Evolutionary conservation across 2,329 filamentous ascomycete genomes (phyloP).

Genomic region (Epichloe gansuensis): DNA sequence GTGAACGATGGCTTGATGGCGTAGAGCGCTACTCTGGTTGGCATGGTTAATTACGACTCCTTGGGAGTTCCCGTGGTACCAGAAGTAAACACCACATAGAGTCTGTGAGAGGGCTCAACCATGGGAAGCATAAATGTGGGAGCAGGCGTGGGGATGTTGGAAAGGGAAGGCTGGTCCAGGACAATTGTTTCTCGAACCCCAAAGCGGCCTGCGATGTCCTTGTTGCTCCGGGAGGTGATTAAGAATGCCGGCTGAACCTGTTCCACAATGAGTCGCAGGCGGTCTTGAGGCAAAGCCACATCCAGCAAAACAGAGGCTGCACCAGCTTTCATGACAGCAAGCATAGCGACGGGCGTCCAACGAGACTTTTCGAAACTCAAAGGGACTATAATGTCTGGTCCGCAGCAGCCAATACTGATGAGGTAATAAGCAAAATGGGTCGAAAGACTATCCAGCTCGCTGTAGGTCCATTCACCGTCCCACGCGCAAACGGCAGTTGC

Average conservation of each 20-base stretch:
- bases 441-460: slow-evolving; percentile 15
- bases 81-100: slow-evolving; percentile 12
- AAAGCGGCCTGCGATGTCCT: no score
- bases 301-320: slow-evolving; percentile 6
- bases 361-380: slow-evolving; percentile 2
- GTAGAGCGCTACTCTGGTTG: neutral
- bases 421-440: slow-evolving; percentile 5
- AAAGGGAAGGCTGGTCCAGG: no score
- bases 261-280: slow-evolving; percentile 8
- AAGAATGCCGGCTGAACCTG: slow-evolving; percentile 5
- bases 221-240: no score
- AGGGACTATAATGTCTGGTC: neutral
- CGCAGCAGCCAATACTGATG: neutral
- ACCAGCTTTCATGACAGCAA: neutral
- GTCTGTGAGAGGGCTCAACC: neutral
- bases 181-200: no score
- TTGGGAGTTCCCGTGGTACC: slow-evolving; percentile 14
- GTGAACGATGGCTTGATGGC: no score
- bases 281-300: slow-evolving; percentile 7
- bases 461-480: slow-evolving; percentile 30
- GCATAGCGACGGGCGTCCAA: slow-evolving; percentile 3
- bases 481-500: slow-evolving; percentile 4
- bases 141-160: no score
- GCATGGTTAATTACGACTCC: slow-evolving; percentile 12
- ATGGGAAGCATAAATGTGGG: neutral